phyloP scores from a whole-genome alignment of 768 basidiomycete genomes.

The Baorangia bicolor region DNA sequence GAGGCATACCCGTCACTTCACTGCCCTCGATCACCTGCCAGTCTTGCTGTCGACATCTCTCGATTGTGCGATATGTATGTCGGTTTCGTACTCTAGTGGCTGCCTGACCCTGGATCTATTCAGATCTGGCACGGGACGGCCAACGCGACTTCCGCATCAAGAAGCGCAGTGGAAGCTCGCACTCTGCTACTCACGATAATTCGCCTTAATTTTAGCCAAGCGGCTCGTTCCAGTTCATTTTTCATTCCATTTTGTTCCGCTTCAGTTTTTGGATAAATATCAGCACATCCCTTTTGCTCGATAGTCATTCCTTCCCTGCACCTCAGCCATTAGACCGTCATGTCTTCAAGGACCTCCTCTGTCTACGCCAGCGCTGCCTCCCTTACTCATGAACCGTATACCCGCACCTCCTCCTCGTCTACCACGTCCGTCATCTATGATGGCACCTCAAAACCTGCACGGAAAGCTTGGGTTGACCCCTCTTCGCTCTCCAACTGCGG shows the following conservation, averaged over 20 bases:
- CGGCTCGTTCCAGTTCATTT: conserved; percentile 19
- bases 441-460: conserved; percentile 18
- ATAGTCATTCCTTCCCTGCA: conserved; percentile 2
- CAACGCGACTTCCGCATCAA: conserved; percentile 24
- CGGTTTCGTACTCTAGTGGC: neutral
- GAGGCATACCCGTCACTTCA: neutral
- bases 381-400: conserved; percentile 28
- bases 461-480: conserved; percentile 65
- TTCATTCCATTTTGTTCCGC: conserved; percentile 11
- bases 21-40: neutral
- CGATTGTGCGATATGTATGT: conserved; percentile 3
- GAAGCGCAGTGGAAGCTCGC: conserved; percentile 22
- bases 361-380: conserved; percentile 30
- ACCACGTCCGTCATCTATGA: conserved; percentile 30
- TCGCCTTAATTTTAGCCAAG: conserved; percentile 30
- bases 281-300: conserved; percentile 4
- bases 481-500: conserved; percentile 56
- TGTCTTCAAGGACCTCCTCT: conserved; percentile 30
- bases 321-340: conserved; percentile 5
- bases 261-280: conserved; percentile 30
- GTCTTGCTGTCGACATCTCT: neutral
- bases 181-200: conserved; percentile 26
- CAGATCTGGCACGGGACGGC: conserved; percentile 14
- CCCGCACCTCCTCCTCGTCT: conserved; percentile 18
- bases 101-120: conserved; percentile 19